A percentile compares a stretch with the other conserved stretches of the same genome.
phyloP scores from a whole-genome alignment of 2,329 filamentous ascomycete genomes.

The Ambrosiella xylebori region DNA sequence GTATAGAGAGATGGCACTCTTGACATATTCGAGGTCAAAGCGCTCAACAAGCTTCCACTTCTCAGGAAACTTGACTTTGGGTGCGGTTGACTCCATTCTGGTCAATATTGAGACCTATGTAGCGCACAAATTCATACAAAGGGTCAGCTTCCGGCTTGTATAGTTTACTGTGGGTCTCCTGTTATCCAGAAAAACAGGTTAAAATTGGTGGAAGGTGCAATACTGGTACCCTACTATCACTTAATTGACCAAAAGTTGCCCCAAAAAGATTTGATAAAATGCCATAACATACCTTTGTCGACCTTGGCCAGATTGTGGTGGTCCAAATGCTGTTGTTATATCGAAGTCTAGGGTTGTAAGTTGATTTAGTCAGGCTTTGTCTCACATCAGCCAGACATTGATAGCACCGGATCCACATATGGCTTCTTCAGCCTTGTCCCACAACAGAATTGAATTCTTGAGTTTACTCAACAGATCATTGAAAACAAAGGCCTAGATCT shows the following conservation, averaged over 20 bases:
- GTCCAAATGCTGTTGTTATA: too few species aligned
- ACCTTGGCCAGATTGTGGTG: too few species aligned
- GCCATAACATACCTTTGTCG: too few species aligned
- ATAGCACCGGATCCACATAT: constrained; percentile 6
- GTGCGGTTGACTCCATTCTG: constrained; percentile 6
- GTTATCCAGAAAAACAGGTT: too few species aligned
- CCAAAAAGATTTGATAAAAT: too few species aligned
- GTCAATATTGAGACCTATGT: background rate
- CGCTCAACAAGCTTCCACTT: constrained; percentile 41
- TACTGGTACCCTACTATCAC: too few species aligned
- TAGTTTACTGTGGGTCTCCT: too few species aligned
- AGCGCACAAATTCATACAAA: background rate
- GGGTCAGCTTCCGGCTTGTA: background rate
- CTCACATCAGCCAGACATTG: background rate
- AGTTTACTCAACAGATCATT: background rate
- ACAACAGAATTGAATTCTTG: background rate
- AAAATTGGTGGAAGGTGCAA: too few species aligned
- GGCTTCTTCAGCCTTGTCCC: constrained; percentile 6
- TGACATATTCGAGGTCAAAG: constrained; percentile 81
- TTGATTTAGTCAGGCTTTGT: constrained; percentile 1
- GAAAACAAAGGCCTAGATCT: background rate
- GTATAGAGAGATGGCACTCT: constrained; percentile 82
- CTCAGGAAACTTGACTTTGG: constrained; percentile 10
- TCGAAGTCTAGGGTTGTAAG: too few species aligned
- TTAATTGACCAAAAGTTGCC: too few species aligned